These are phyloP conservation scores for Sarocladiaceae sp. DNA, from an alignment of 2,329 filamentous ascomycete species.

Conservation along the genomic window DNA sequence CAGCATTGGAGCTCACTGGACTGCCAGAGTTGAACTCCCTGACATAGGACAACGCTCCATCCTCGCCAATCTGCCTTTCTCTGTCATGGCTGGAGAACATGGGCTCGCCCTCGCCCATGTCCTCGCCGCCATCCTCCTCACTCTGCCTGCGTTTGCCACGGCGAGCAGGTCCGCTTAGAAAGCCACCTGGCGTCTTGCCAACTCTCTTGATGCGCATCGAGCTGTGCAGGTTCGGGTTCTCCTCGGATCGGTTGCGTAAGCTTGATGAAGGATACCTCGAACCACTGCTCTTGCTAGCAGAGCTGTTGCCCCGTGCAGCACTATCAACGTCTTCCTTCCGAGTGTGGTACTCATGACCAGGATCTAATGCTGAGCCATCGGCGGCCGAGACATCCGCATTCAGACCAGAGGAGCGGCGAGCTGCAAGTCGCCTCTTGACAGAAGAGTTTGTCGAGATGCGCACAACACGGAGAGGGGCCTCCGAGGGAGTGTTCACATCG, in stretches of 20 bases:
- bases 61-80: constrained; percentile 35
- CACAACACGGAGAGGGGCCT: constrained; percentile 45
- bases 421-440: constrained; percentile 23
- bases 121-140: constrained; percentile 56
- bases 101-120: constrained; percentile 36
- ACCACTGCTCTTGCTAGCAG: constrained; percentile 43
- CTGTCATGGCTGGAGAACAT: constrained; percentile 36
- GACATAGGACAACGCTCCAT: constrained; percentile 32
- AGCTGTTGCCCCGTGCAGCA: constrained; percentile 28
- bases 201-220: constrained; percentile 76
- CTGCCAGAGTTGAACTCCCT: constrained; percentile 55
- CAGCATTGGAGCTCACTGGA: constrained; percentile 47
- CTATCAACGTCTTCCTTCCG: constrained; percentile 43
- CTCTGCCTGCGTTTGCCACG: constrained; percentile 66
- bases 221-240: constrained; percentile 63
- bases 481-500: constrained; percentile 51
- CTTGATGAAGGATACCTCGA: constrained; percentile 49
- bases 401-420: constrained; percentile 30
- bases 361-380: constrained; percentile 32
- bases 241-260: constrained; percentile 49
- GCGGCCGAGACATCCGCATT: constrained; percentile 26
- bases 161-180: constrained; percentile 75
- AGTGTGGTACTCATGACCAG: constrained; percentile 37
- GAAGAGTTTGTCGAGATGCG: constrained; percentile 51
- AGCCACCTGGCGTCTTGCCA: constrained; percentile 70